Evolutionary conservation across 2,329 filamentous ascomycete species (phyloP), one percentile per base, ranked within the genome.

Genomic region (Ampelomyces quisqualis): DNA sequence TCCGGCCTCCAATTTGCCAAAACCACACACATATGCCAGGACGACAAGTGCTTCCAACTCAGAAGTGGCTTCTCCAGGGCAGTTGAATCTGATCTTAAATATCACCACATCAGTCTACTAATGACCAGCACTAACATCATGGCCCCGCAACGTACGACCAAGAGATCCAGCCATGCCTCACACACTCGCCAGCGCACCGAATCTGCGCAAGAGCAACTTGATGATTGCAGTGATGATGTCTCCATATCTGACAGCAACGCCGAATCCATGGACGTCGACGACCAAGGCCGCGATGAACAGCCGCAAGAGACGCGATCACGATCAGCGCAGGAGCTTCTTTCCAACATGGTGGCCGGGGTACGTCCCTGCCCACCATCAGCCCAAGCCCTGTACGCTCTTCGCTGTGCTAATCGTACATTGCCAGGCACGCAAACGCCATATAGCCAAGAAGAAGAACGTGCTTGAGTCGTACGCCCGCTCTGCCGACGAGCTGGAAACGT

Each of bases 341-440:
- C 38, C 5, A 44, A 53, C 19, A 57, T 59, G 43, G 43, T 60
- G 18, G 49, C 37, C 19, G 47, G 47, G 30, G 59, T 64, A 55
- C 40, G 60, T 55, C 19, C 14, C 32, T 34, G 14, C 22, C 30
- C 22, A 28, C 18, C 17, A 21, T 4, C 7, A 18, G 17, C 21
- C 2, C 32, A 19, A 4, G 5, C 9, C 8, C 4, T 23, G 13
- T 7, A 2, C 20, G 4, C 9, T 7, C 4, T 29, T 18, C 21
- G n/a, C 15, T 8, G 7, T 27, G 22, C 38, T 34, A 32, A 49
- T 40, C 6, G 2, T 10, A 7, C 13, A 14, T 37, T n/a, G n/a
- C n/a, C n/a, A 67, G 61, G 58, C 60, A 56, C 57, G 52, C 46
- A 61, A 57, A 36, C 58, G 60, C 38, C 49, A 57, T 37, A 6